These are phyloP conservation scores for Hypoxylon intermedium DNA, from an alignment of 495 filamentous ascomycete genomes.

Conservation along the genomic window DNA sequence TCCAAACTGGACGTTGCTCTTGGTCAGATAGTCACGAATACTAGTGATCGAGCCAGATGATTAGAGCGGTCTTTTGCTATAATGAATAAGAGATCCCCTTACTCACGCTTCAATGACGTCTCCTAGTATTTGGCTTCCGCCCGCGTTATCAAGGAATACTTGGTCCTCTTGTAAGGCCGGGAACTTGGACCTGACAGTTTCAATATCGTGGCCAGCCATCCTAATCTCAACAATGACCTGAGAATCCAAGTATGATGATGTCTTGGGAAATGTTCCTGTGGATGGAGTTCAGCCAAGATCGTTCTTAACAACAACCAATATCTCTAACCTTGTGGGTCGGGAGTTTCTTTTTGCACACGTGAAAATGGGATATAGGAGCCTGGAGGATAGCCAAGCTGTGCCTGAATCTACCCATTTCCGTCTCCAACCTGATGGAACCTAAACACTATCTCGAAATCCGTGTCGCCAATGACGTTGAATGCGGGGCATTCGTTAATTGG, in stretches of 20 bases:
- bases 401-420: not conserved
- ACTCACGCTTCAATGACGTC: slow-evolving; percentile 69
- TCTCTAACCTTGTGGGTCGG: not conserved
- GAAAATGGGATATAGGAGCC: too few relatives aligned
- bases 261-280: too few relatives aligned
- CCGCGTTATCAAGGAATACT: slow-evolving; percentile 77
- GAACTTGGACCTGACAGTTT: slow-evolving; percentile 64
- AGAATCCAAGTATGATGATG: too few relatives aligned
- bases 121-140: slow-evolving; percentile 72
- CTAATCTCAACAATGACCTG: not conserved
- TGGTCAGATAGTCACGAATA: slow-evolving; percentile 67
- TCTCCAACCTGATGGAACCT: slow-evolving; percentile 11
- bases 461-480: slow-evolving; percentile 15
- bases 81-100: not conserved
- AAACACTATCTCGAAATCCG: slow-evolving; percentile 4
- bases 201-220: slow-evolving; percentile 55
- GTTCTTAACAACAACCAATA: not conserved
- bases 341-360: not conserved
- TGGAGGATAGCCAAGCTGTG: not conserved
- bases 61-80: not conserved
- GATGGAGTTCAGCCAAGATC: not conserved
- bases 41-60: slow-evolving; percentile 45
- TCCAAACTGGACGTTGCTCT: slow-evolving; percentile 75
- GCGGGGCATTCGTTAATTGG: slow-evolving; percentile 15
- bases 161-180: slow-evolving; percentile 69